These are phyloP conservation scores for Nemania sp. DNA, from an alignment of 2,329 filamentous ascomycete genomes.

Conservation along the genomic window DNA sequence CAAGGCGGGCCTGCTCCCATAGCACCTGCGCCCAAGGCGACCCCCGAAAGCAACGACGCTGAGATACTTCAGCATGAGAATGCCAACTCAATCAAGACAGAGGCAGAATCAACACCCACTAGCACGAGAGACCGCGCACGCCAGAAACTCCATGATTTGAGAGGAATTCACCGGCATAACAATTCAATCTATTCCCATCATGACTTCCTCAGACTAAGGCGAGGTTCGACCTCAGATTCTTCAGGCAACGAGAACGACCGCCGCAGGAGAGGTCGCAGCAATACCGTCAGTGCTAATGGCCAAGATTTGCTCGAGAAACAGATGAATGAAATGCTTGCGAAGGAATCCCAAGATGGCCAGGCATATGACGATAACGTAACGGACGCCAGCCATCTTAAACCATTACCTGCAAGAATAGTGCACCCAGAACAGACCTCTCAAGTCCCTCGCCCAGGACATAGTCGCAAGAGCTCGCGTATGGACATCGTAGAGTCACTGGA, in stretches of 20 bases:
- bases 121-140: conserved; percentile 62
- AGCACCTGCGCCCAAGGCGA: conserved; percentile 20
- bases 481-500: conserved; percentile 28
- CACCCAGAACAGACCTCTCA: conserved; percentile 34
- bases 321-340: conserved; percentile 63
- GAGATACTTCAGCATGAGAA: conserved; percentile 18
- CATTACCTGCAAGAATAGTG: conserved; percentile 37
- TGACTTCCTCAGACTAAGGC: conserved; percentile 56
- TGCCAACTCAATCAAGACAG: conserved; percentile 30
- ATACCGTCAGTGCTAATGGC: conserved; percentile 53
- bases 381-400: conserved; percentile 42
- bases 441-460: conserved; percentile 17
- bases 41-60: conserved; percentile 11
- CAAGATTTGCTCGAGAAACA: conserved; percentile 63
- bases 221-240: conserved; percentile 60
- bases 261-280: conserved; percentile 45
- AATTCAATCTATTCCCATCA: conserved; percentile 54
- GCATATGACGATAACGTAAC: conserved; percentile 35
- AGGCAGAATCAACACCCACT: conserved; percentile 52
- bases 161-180: conserved; percentile 56
- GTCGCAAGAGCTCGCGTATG: conserved; percentile 27
- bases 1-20: conserved; percentile 14
- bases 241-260: conserved; percentile 61
- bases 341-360: conserved; percentile 53
- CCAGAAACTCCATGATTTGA: conserved; percentile 62